Conservation (phyloP, 805 yeast species). For the Yarrowia porcina region DNA sequence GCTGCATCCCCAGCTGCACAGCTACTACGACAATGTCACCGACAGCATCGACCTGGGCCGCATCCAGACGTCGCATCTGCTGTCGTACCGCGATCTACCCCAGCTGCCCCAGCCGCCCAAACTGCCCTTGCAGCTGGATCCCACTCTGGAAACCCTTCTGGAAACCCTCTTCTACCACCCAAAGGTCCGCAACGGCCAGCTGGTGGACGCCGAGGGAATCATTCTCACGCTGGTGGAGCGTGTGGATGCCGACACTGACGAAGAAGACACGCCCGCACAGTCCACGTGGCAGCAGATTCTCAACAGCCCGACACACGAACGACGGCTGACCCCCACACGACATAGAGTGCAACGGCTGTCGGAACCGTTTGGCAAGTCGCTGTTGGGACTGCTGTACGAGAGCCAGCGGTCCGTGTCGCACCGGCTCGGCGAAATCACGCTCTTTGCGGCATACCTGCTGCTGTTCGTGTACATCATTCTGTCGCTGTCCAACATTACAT, state of each 20-base stretch:
- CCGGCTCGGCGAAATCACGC: conserved; percentile 17
- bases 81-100: conserved; percentile 15
- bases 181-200: conserved; percentile 7
- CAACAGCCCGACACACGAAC: conserved; percentile 34
- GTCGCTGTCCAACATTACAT: conserved; percentile 43
- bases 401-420: conserved; percentile 30
- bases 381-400: conserved; percentile 31
- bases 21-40: conserved; percentile 18
- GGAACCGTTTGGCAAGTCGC: conserved; percentile 23
- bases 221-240: conserved; percentile 31
- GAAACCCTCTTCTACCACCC: conserved; percentile 20
- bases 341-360: conserved; percentile 31
- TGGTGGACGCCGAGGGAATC: conserved; percentile 15
- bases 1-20: background rate
- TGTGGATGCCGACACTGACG: conserved; percentile 36
- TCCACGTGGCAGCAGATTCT: conserved; percentile 31
- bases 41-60: conserved; percentile 12
- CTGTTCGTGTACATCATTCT: conserved; percentile 39
- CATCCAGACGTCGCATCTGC: conserved; percentile 16
- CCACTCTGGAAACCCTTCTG: background rate
- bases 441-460: conserved; percentile 33
- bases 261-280: background rate
- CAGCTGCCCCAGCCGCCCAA: background rate
- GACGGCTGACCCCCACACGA: conserved; percentile 30
- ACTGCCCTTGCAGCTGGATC: background rate